phyloP scores from a whole-genome alignment of 139 green algal genomes.

The Yamagishiella unicocca region DNA sequence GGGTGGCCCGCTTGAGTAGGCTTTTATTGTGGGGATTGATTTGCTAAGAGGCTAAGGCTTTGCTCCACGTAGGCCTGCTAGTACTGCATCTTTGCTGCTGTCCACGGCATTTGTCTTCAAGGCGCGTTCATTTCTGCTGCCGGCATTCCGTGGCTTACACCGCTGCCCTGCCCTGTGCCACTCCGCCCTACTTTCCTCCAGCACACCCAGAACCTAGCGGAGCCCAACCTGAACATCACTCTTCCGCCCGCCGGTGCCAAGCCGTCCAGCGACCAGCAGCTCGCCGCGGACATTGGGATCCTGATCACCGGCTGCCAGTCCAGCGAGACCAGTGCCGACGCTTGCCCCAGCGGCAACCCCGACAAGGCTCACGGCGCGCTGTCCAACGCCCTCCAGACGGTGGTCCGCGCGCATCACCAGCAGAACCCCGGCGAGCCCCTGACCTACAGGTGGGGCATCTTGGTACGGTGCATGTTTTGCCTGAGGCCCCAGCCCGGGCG shows the following conservation, averaged over 20 bases:
- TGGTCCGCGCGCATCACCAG: slow-evolving; percentile 56
- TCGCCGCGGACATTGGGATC: slow-evolving; percentile 55
- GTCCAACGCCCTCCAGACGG: slow-evolving; percentile 70
- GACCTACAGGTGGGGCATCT: slow-evolving; percentile 55
- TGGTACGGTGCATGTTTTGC: neutral
- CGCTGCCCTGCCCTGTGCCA: too few relatives aligned
- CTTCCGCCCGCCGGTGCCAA: slow-evolving; percentile 51
- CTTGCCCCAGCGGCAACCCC: slow-evolving; percentile 70
- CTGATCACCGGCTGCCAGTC: slow-evolving; percentile 77
- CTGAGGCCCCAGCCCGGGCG: neutral
- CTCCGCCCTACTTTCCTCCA: too few relatives aligned
- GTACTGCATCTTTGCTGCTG: neutral
- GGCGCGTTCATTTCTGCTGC: too few relatives aligned
- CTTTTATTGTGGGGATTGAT: too few relatives aligned
- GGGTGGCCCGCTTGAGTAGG: too few relatives aligned
- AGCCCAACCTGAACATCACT: slow-evolving; percentile 39
- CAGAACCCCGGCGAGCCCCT: slow-evolving; percentile 54
- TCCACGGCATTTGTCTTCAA: neutral
- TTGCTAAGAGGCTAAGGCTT: too few relatives aligned
- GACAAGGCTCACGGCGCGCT: slow-evolving; percentile 74
- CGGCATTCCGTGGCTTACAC: slow-evolving; percentile 18
- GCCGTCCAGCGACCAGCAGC: slow-evolving; percentile 37
- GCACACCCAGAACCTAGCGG: slow-evolving; percentile 9
- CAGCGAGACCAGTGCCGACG: slow-evolving; percentile 76
- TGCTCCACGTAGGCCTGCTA: too few relatives aligned